These are phyloP conservation scores for Candida khao-thaluensis DNA, from an alignment of 805 yeast species.

Conservation along the genomic window DNA sequence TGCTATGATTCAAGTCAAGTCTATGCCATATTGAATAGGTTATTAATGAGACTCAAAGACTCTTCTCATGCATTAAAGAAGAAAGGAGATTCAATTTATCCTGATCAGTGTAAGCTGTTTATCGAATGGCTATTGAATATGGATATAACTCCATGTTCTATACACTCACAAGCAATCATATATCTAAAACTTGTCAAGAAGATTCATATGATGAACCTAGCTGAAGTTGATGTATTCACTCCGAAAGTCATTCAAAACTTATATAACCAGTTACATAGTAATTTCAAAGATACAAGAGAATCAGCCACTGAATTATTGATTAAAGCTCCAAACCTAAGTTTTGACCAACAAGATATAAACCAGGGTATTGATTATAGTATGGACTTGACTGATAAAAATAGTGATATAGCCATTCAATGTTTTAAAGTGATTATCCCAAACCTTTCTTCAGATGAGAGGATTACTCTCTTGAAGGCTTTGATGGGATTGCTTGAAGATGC, in stretches of 20 bases:
- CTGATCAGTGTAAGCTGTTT: conserved; percentile 23
- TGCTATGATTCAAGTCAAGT: conserved; percentile 42
- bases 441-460: neutral
- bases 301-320: conserved; percentile 46
- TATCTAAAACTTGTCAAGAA: conserved; percentile 16
- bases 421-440: conserved; percentile 35
- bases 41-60: conserved; percentile 65
- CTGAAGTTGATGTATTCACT: conserved; percentile 10
- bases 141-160: conserved; percentile 44
- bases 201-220: conserved; percentile 15
- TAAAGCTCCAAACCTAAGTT: conserved; percentile 33
- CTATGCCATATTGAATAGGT: conserved; percentile 57
- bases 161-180: conserved; percentile 37
- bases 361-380: conserved; percentile 22
- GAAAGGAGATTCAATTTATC: conserved; percentile 21
- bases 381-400: conserved; percentile 55
- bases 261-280: conserved; percentile 62
- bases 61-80: conserved; percentile 53
- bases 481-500: conserved; percentile 3
- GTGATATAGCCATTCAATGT: conserved; percentile 78
- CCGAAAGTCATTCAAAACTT: conserved; percentile 45
- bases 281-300: conserved; percentile 75
- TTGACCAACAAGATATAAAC: conserved; percentile 1
- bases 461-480: neutral
- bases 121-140: conserved; percentile 24